Conservation (phyloP, 2,329 filamentous ascomycete genomes). For the Fusarium pilosicola region DNA sequence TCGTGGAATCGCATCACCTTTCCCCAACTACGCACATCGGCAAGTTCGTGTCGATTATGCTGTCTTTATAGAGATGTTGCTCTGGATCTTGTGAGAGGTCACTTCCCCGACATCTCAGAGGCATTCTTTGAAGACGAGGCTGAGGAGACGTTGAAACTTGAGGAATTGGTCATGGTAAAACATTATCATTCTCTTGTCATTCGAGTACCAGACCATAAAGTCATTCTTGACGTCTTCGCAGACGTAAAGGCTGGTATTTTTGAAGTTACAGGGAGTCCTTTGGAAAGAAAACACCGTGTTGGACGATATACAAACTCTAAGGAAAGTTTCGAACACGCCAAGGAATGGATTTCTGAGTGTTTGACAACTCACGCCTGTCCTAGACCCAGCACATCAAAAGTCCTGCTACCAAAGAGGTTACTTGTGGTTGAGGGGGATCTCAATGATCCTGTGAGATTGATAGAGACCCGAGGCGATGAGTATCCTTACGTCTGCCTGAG, state of each 20-base stretch:
- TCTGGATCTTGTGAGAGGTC: not conserved
- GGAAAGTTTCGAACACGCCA: not conserved
- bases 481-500: not conserved
- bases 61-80: not conserved
- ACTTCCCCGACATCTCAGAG: not conserved
- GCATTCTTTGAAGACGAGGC: not conserved
- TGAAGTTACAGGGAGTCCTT: not conserved
- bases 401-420: not conserved
- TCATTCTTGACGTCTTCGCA: not conserved
- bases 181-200: not conserved
- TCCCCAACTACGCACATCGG: not conserved
- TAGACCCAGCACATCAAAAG: not conserved
- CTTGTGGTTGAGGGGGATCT: not conserved
- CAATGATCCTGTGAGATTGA: not conserved
- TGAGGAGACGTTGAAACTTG: not conserved
- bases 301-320: not conserved
- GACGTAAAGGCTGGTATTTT: not conserved
- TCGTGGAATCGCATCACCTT: not conserved
- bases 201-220: not conserved
- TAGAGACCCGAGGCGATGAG: not conserved
- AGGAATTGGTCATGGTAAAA: not conserved
- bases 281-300: not conserved
- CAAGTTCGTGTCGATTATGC: not conserved
- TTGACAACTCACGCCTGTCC: not conserved
- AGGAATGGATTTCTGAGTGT: not conserved